These are phyloP conservation scores for Bolboschoenus planiculmis DNA, from an alignment of 176 grass and related monocot species.

Conservation along the genomic window DNA sequence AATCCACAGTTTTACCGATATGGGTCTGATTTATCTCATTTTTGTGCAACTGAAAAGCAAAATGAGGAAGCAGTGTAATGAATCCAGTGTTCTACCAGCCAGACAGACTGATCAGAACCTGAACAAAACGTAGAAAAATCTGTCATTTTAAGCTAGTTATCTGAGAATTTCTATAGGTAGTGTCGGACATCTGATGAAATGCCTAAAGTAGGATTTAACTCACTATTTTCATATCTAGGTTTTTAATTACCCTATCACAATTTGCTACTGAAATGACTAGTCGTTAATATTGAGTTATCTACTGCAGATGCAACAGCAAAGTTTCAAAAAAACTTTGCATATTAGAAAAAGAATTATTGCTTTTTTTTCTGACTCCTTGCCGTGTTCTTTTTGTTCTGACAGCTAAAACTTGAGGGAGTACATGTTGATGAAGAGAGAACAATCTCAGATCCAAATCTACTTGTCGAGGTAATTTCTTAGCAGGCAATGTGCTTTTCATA, in stretches of 20 bases:
- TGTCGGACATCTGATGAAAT: not conserved
- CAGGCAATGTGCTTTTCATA: not conserved
- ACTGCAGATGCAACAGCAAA: not conserved
- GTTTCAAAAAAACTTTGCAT: not conserved
- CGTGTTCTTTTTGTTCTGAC: slow-evolving; percentile 17
- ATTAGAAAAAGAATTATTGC: not conserved
- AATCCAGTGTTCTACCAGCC: not conserved
- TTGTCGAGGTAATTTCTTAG: slow-evolving; percentile 56
- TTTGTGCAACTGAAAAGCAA: not conserved
- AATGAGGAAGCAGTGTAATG: not conserved
- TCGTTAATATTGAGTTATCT: not conserved
- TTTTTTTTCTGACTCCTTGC: not conserved
- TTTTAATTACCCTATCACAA: not conserved
- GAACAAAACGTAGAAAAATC: not conserved
- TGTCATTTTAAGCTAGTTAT: not conserved
- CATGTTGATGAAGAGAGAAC: slow-evolving; percentile 92
- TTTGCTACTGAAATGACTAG: not conserved
- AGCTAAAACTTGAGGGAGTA: slow-evolving; percentile 68
- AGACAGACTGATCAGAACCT: not conserved
- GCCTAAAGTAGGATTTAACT: not conserved
- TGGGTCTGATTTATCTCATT: not conserved
- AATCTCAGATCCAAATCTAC: slow-evolving; percentile 56
- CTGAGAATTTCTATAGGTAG: not conserved
- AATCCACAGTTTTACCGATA: not conserved
- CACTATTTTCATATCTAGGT: not conserved